Base-by-base conservation (phyloP, 1,284 basidiomycete species). In the Golubevia sp. region DNA sequence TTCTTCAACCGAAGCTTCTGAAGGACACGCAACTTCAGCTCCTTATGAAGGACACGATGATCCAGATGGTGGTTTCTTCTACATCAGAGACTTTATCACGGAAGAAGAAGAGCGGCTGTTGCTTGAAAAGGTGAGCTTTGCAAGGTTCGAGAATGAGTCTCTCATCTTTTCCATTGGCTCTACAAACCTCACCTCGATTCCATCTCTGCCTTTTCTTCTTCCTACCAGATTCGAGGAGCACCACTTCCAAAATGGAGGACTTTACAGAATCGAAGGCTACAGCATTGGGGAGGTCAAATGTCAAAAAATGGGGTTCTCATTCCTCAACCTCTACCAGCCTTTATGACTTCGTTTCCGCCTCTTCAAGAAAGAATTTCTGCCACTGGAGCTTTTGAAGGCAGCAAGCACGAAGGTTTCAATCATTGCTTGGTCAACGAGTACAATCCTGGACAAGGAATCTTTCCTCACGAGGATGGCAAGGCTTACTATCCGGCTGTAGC, bases 341-440 rank as follows among this genome's bases (percentile, higher is more conserved):
- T 90, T 73, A 82, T 92, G 50, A 86, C 84, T 27, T 26, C 61
- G n/a, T 82, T 72, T 77, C 93, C 94, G 24, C 87, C 91, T 77
- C 86, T 97, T 61, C 86, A 94, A 61, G 78, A 86, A 38, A 89
- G 92, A 21, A 88, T 96, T 49, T 49, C 64, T 26, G 59, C 59
- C 1, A 90, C 89, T 7, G 88, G 88, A 2, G 88, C 86, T 1
- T 93, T 93, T 76, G 74, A 84, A 18, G 73, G 77, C 15, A 90
- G 90, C 53, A 87, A 88, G 55, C 90, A 91, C 76, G 85, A 85
- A 21, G 85, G 85, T 44, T 92, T 91, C 44, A 97, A 93, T 85
- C 92, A 97, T 85, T 88, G 96, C 65, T 90, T 95, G 63, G 85
- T 94, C 73, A 93, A 93, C 78, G 91, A 93, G 86, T 97, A 97